Percentiles rank a stretch among this genome's conserved stretches.
These are phyloP conservation scores for Tilletia horrida DNA, from an alignment of 1,284 basidiomycete genomes.

Conservation along the genomic window DNA sequence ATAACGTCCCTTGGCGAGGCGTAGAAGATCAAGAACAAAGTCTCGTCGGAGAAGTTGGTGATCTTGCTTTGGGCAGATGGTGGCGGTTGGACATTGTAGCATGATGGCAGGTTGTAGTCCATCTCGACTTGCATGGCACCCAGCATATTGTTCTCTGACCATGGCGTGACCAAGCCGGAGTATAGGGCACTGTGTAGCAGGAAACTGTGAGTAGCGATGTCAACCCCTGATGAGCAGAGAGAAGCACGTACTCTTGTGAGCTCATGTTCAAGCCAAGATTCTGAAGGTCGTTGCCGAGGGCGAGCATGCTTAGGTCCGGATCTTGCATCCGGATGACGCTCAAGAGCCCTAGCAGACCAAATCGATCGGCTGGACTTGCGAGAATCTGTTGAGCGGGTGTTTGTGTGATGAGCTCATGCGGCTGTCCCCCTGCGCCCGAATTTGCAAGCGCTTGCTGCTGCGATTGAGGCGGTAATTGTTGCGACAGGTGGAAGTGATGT, in stretches of 20 bases:
- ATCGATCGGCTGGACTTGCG: slow-evolving; percentile 88
- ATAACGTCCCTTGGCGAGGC: slow-evolving; percentile 84
- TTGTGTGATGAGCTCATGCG: slow-evolving; percentile 7
- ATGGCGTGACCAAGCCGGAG: slow-evolving; percentile 92
- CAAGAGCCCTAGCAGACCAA: slow-evolving; percentile 84
- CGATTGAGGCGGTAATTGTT: background rate
- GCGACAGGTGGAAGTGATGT: no score
- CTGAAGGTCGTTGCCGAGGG: slow-evolving; percentile 86
- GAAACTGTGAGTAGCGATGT: background rate
- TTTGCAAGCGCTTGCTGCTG: background rate
- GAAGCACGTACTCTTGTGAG: slow-evolving; percentile 68
- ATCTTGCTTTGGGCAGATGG: slow-evolving; percentile 84
- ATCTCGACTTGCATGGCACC: slow-evolving; percentile 75
- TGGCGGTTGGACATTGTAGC: slow-evolving; percentile 89
- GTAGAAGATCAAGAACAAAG: slow-evolving; percentile 98
- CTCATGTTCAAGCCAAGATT: slow-evolving; percentile 89
- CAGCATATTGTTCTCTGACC: slow-evolving; percentile 82
- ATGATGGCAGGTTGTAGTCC: slow-evolving; percentile 81
- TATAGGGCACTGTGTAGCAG: slow-evolving; percentile 66
- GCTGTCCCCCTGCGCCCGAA: slow-evolving; percentile 1
- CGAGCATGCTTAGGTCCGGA: slow-evolving; percentile 77
- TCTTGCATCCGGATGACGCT: slow-evolving; percentile 88
- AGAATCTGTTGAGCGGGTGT: slow-evolving; percentile 90
- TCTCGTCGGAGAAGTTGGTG: slow-evolving; percentile 88
- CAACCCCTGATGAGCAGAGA: slow-evolving; percentile 7